Conservation (phyloP, 31 red algal genomes). For the Bonnemaisonia californica region DNA sequence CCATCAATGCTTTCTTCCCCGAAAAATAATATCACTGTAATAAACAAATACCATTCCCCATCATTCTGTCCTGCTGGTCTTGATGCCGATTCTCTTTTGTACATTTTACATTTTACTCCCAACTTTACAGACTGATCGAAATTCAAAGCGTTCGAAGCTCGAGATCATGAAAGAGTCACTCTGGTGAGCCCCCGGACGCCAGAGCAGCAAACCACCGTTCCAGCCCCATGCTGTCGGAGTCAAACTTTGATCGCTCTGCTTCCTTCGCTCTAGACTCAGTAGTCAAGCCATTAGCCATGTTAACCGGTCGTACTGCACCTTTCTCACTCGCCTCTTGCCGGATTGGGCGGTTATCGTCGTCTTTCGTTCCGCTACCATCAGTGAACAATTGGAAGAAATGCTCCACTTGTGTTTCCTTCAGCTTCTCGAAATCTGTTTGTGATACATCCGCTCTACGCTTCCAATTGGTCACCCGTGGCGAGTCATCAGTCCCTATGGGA, state of each 20-base stretch:
- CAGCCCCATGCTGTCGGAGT: not conserved
- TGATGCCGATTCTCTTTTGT: not conserved
- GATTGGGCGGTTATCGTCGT: not conserved
- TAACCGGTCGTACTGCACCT: not conserved
- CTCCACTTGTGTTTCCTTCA: slow-evolving; percentile 1
- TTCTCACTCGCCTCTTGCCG: not conserved
- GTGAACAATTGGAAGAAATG: not conserved
- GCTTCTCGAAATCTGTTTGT: not conserved
- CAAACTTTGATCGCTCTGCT: not conserved
- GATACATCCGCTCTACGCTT: not conserved
- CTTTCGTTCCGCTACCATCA: not conserved
- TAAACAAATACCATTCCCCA: too few relatives aligned
- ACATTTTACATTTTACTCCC: too few relatives aligned
- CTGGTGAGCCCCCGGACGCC: not conserved
- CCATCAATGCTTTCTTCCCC: slow-evolving; percentile 48
- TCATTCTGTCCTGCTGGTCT: not conserved
- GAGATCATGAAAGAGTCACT: too few relatives aligned
- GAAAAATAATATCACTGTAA: not conserved
- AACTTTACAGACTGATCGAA: too few relatives aligned
- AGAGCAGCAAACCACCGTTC: not conserved
- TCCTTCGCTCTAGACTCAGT: not conserved
- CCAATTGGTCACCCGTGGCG: not conserved
- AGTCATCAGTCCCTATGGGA: not conserved
- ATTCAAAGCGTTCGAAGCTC: too few relatives aligned
- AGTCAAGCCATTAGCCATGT: not conserved